These are phyloP conservation scores for Tulasnella sp. DNA, from an alignment of 768 basidiomycete genomes.

Conservation along the genomic window DNA sequence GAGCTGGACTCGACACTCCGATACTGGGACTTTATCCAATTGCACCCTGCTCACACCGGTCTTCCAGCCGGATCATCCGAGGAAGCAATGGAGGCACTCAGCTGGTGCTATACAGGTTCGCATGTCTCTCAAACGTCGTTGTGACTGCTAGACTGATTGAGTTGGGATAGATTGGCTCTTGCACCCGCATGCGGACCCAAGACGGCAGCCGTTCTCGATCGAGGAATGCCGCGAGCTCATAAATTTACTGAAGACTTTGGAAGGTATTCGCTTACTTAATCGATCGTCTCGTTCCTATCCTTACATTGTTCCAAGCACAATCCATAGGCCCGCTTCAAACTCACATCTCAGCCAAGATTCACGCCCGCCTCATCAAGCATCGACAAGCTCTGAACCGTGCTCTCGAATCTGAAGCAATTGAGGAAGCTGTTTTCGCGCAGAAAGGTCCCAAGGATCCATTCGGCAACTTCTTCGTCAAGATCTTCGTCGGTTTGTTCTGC, in stretches of 20 bases:
- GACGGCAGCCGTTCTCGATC: slow-evolving; percentile 55
- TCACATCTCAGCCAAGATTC: slow-evolving; percentile 54
- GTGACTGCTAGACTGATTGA: not conserved
- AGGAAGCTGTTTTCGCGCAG: not conserved
- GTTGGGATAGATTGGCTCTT: slow-evolving; percentile 4
- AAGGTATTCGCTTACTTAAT: slow-evolving; percentile 16
- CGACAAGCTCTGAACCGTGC: not conserved
- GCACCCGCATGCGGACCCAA: slow-evolving; percentile 56
- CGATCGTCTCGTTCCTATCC: not conserved
- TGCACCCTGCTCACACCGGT: slow-evolving; percentile 59
- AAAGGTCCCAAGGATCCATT: slow-evolving; percentile 30
- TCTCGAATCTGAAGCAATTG: not conserved
- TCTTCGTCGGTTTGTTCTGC: slow-evolving; percentile 52
- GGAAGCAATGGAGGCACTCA: slow-evolving; percentile 65
- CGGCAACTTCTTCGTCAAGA: slow-evolving; percentile 40
- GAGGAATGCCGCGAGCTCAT: slow-evolving; percentile 70
- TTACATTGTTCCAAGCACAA: not conserved
- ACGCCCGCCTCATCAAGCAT: slow-evolving; percentile 38
- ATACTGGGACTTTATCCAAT: slow-evolving; percentile 73
- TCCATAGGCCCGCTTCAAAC: slow-evolving; percentile 32
- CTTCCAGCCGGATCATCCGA: slow-evolving; percentile 44
- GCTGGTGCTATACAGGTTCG: slow-evolving; percentile 69
- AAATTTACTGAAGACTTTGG: slow-evolving; percentile 40
- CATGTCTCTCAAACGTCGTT: not conserved
- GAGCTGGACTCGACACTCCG: slow-evolving; percentile 65